A percentile compares a stretch with the other conserved stretches of the same genome.
Conservation (phyloP, 2,329 filamentous ascomycete genomes). For the Fusarium oxysporum region DNA sequence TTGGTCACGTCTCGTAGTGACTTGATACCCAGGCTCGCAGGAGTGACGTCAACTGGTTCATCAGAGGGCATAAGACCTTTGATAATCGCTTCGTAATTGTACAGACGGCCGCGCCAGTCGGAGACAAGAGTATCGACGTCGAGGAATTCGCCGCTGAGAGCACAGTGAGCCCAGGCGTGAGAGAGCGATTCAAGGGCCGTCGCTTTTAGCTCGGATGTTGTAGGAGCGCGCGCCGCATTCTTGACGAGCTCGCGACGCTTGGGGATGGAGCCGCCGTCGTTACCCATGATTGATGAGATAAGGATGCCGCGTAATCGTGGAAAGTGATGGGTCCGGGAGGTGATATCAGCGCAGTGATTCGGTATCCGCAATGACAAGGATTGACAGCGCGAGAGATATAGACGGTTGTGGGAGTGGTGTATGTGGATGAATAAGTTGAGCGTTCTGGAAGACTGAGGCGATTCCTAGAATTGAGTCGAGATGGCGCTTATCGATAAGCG, state of each 20-base stretch:
- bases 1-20: constrained; percentile 88
- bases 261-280: constrained; percentile 96
- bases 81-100: constrained; percentile 94
- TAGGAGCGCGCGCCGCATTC: constrained; percentile 85
- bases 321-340: background rate
- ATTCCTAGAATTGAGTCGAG: constrained; percentile 37
- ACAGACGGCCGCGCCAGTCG: constrained; percentile 84
- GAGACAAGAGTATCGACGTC: constrained; percentile 80
- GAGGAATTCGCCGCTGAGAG: constrained; percentile 83
- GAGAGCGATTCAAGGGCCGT: constrained; percentile 85
- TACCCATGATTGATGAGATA: constrained; percentile 78
- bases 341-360: background rate
- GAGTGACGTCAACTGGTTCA: constrained; percentile 63
- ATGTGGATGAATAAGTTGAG: constrained; percentile 15
- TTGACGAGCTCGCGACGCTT: constrained; percentile 97
- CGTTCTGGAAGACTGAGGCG: constrained; percentile 14
- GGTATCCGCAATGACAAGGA: accelerated
- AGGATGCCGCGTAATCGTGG: background rate
- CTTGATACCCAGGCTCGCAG: constrained; percentile 72
- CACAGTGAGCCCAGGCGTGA: constrained; percentile 89
- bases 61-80: constrained; percentile 68
- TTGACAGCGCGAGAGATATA: too few species aligned
- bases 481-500: constrained; percentile 41
- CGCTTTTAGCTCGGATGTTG: constrained; percentile 88
- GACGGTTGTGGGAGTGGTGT: background rate